Conservation (phyloP, 352 stramenopile genomes). For the Pythium diclinum region DNA sequence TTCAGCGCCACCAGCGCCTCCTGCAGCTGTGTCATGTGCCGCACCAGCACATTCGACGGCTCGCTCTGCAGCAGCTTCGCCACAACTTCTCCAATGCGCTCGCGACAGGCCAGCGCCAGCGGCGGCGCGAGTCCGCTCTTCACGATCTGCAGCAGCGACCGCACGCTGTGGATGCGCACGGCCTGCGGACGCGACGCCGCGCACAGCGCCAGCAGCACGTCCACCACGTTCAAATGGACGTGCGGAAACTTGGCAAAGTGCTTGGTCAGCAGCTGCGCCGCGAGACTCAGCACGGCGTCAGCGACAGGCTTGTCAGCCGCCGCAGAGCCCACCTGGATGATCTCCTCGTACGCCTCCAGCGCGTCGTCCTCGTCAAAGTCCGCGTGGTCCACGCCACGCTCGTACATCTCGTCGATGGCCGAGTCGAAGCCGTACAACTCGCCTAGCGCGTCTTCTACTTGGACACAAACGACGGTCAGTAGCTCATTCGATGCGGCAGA, state of each 20-base stretch:
- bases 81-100: slow-evolving; percentile 42
- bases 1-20: slow-evolving; percentile 26
- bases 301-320: slow-evolving; percentile 22
- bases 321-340: slow-evolving; percentile 49
- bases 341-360: slow-evolving; percentile 71
- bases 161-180: slow-evolving; percentile 75
- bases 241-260: slow-evolving; percentile 79
- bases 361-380: slow-evolving; percentile 67
- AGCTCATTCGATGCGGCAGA: slow-evolving; percentile 8
- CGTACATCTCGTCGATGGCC: slow-evolving; percentile 59
- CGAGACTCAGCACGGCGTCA: slow-evolving; percentile 62
- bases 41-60: slow-evolving; percentile 52
- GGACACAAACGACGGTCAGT: not conserved
- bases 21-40: slow-evolving; percentile 54
- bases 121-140: slow-evolving; percentile 35
- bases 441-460: slow-evolving; percentile 42
- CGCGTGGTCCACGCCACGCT: slow-evolving; percentile 38
- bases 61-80: slow-evolving; percentile 41
- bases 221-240: slow-evolving; percentile 71
- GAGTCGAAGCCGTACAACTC: slow-evolving; percentile 72
- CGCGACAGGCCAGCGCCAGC: slow-evolving; percentile 32
- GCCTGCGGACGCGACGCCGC: slow-evolving; percentile 37
- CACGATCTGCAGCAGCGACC: slow-evolving; percentile 65
- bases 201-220: slow-evolving; percentile 55
- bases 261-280: slow-evolving; percentile 68